Evolutionary conservation across 2,329 filamentous ascomycete genomes (phyloP), one percentile per base, ranked within the genome.

Genomic region (Cryoendolithus antarcticus): DNA sequence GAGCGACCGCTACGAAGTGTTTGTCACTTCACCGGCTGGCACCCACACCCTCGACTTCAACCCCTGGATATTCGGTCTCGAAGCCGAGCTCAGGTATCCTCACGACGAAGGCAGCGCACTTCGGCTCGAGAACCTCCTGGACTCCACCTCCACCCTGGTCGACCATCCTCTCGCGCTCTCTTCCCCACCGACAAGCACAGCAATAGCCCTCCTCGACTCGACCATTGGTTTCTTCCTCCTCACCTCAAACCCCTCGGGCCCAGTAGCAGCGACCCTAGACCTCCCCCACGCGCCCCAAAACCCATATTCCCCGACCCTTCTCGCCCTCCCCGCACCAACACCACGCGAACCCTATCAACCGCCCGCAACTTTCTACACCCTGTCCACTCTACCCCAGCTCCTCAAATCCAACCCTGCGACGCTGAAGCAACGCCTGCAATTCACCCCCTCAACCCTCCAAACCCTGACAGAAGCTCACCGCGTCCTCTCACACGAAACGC

Each of bases 401-500:
- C 70, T 72, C 35, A 76, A 46, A 12, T 31, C 43, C 12, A 44
- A 47, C 24, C 27, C 75, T 58, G 68, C 73, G 4, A 58, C 77
- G 19, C 62, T 84, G 36, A 75, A 73, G 41, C 78, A 83, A 44
- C 75, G 82, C 52, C 67, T 88, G 39, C 71, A 75, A 42, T 70
- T 86, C 13, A 82, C 78, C 13, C 75, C 80, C 9, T 73, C 80
- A 13, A 83, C 80, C 2, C 67, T 88, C 11, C 72, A 78, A 46
- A 68, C 85, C 30, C 73, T 89, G 48, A 82, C 80, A 21, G 76
- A 83, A 43, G 76, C 77, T 0, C 83, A 89, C 57, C 77, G 80
- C 53, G 66, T 82, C 4, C 66, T 88, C 4, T 76, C 76, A 45
- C 70, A 72, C 7, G 81, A 88, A 58, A 85, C 80, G 0, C 69